phyloP scores from a whole-genome alignment of 2,329 filamentous ascomycete genomes.

The Neopestalotiopsis sp. region DNA sequence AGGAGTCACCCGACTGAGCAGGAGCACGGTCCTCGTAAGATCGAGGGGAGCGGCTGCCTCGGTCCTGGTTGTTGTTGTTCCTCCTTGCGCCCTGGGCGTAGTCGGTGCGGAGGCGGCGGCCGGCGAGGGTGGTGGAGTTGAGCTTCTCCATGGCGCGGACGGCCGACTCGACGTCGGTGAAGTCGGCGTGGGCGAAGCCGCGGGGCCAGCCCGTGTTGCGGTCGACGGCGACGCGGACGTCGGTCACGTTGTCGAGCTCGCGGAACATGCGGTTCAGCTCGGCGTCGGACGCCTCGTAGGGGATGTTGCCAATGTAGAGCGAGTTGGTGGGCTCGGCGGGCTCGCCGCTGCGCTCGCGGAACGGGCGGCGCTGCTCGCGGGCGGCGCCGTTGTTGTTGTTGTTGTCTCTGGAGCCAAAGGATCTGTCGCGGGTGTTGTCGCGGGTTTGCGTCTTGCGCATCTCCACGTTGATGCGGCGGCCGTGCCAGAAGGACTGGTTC shows the following conservation, averaged over 20 bases:
- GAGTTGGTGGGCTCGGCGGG: conserved; percentile 59
- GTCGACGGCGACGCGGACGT: conserved; percentile 84
- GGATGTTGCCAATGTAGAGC: conserved; percentile 84
- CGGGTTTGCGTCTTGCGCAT: conserved; percentile 15
- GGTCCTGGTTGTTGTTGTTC: neutral
- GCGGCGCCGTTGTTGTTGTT: too few species aligned
- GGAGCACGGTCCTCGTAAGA: too few species aligned
- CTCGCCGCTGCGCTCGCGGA: too few species aligned
- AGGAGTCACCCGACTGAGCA: neutral
- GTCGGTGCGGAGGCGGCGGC: conserved; percentile 69
- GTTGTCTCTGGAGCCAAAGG: neutral
- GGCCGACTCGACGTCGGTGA: conserved; percentile 71
- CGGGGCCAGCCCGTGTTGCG: conserved; percentile 78
- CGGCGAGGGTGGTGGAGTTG: conserved; percentile 62
- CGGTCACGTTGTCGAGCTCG: conserved; percentile 70
- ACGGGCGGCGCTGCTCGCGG: too few species aligned
- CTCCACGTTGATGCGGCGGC: conserved; percentile 35
- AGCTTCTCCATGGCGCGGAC: conserved; percentile 62
- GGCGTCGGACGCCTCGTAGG: conserved; percentile 82
- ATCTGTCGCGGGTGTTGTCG: neutral
- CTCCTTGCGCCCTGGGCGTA: conserved; percentile 48
- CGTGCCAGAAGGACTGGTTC: conserved; percentile 39
- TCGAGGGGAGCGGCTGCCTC: too few species aligned
- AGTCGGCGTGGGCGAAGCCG: conserved; percentile 87
- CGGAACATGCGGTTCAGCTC: conserved; percentile 82